Base-by-base conservation (phyloP, 306 rosid species). In the Parietaria judaica region DNA sequence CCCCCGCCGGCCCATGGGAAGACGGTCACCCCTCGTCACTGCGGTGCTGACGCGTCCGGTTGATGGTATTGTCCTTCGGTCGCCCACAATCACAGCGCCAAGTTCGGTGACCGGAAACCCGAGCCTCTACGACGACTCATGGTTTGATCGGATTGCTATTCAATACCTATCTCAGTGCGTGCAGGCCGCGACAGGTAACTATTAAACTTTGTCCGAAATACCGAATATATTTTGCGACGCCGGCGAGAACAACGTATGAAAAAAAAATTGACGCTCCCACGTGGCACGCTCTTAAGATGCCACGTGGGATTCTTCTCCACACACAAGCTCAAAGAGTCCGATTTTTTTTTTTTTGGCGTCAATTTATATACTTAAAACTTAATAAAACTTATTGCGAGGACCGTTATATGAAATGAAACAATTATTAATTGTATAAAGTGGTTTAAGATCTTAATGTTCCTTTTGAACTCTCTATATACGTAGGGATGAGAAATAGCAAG, bases 151-250 rank as follows among this genome's bases (percentile, higher is more conserved):
- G 11, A 41, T 94, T 7, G 97, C 97, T 55, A 88, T 76, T 60
- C 59, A 78, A 61, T 76, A 94, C 76, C 80, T 94, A 7, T 88
- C 97, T 4, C 68, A 67, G 65, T 74, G 72, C 9, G 80, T 94
- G 60, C 99, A 94, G 69, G 84, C 78, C 31, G 84, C 90, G n/a
- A 72, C 95, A 81, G 94, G 99, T 91, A 37, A 76, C 64, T 47
- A n/a, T n/a, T n/a, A n/a, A n/a, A n/a, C n/a, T 54, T 38, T 55
- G 58, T 56, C 8, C 31, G 31, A 23, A 23, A 23, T 23, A 23
- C 31, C 31, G 31, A 23, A 23, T 23, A 23, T 23, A 23, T 23
- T 23, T 23, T 23, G 31, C 2, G 31, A 23, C 31, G 31, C 31
- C 31, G 31, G 31, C 31, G 31, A 23, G 31, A 23, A 23, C 31